Percentiles rank a stretch among this genome's conserved stretches.
Conservation (phyloP, 306 rosid genomes). For the Macrotyloma uniflorum region DNA sequence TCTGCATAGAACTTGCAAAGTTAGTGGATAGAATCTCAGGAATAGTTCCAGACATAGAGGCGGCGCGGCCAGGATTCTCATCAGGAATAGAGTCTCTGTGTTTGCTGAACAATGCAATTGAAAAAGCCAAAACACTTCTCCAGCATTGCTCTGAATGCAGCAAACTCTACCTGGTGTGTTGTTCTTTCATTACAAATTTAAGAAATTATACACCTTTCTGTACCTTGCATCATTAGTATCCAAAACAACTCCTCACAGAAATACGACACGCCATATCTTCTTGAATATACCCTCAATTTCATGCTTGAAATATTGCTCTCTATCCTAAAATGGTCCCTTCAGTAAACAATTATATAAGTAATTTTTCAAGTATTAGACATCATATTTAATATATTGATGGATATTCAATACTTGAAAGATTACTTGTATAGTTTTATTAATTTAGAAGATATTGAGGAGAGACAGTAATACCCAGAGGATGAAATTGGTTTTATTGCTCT, state of each 20-base stretch:
- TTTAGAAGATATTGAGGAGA: no score
- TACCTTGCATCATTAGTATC: background rate
- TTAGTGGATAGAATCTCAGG: slow-evolving; percentile 55
- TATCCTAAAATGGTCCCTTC: no score
- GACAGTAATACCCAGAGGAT: no score
- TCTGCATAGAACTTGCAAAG: slow-evolving; percentile 66
- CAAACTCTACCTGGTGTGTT: slow-evolving; percentile 89
- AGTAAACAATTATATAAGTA: no score
- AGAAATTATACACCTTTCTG: background rate
- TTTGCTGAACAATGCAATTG: slow-evolving; percentile 56
- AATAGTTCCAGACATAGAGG: slow-evolving; percentile 81
- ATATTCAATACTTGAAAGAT: no score
- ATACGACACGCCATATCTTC: background rate
- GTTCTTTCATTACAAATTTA: background rate
- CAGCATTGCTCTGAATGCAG: slow-evolving; percentile 81
- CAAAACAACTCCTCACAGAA: slow-evolving; percentile 1
- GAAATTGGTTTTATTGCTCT: no score
- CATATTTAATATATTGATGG: no score
- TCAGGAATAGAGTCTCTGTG: slow-evolving; percentile 77
- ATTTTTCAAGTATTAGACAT: no score
- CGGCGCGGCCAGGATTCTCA: slow-evolving; percentile 74
- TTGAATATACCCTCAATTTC: background rate
- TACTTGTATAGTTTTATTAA: no score
- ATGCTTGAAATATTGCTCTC: no score
- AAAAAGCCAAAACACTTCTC: slow-evolving; percentile 63